Evolutionary conservation across 306 rosid species (phyloP), one percentile per base, ranked within the genome.

Genomic region (Sophora flavescens): DNA sequence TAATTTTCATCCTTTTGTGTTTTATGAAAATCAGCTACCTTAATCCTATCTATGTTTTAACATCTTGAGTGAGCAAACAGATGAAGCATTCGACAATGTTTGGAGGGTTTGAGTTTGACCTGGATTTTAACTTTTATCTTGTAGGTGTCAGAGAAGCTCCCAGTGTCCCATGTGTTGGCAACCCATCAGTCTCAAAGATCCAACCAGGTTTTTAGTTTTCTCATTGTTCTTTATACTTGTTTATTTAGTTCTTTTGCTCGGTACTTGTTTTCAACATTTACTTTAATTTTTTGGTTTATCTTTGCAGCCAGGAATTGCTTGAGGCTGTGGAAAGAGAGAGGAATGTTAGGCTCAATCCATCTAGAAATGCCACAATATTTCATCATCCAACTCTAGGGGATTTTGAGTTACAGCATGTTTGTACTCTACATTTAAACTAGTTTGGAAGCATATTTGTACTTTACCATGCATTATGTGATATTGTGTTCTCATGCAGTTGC

Each of bases 81-180:
- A 35, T 33, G 50, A 71, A 58, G 45, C 68, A 36, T 68, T 70
- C 80, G 54, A 61, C 50, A 50, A 67, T 22, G 32, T 67, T 73
- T 64, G 22, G 56, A 68, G 52, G 42, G 53, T 66, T 47, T 39
- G 48, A 56, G 8, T 44, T 63, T 63, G 26, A 50, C 57, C 63
- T 54, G 22, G 58, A 8, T 38, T 78, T 56, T 56, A 45, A 48
- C 36, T 78, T 76, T 16, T 63, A 47, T 84, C 33, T 74, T 67
- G 69, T 76, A 95, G 99, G 99, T 95, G 93, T 70, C 99, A 95
- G 68, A 88, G 99, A 87, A 95, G 99, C 85, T 90, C 99, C 17
- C 99, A 95, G 69, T 95, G 98, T 74, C 98, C 98, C 63, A 95
- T 95, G 98, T 95, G 98, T 81, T 95, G 97, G 97, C 98, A 95